A percentile compares a stretch with the other conserved stretches of the same genome.
These are phyloP conservation scores for Herpetospermum pedunculosum DNA, from an alignment of 306 rosid genomes.

Conservation along the genomic window DNA sequence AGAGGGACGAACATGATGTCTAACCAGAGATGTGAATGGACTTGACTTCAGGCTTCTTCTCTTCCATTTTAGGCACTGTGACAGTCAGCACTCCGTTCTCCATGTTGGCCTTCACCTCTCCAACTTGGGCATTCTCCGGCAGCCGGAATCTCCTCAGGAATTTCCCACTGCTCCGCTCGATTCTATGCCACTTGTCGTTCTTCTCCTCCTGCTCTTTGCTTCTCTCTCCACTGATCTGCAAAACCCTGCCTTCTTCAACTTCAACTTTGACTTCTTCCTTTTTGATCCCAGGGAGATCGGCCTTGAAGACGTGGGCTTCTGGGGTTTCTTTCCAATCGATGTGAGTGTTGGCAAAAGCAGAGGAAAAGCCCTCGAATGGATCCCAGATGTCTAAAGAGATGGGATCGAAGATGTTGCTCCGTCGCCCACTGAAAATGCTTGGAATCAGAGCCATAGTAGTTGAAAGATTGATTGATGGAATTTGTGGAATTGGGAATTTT, in stretches of 20 bases:
- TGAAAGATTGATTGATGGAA: no score
- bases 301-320: constrained; percentile 24
- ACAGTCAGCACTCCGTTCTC: constrained; percentile 24
- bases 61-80: constrained; percentile 17
- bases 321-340: constrained; percentile 31
- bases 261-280: constrained; percentile 27
- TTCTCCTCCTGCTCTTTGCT: constrained; percentile 18
- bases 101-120: constrained; percentile 17
- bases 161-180: constrained; percentile 27
- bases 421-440: constrained; percentile 13
- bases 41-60: constrained; percentile 14
- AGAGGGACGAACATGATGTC: no score
- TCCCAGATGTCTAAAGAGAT: constrained; percentile 22
- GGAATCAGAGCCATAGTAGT: constrained; percentile 11
- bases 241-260: constrained; percentile 17
- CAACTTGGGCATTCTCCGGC: constrained; percentile 19
- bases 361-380: constrained; percentile 11
- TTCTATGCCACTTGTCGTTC: constrained; percentile 26
- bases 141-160: constrained; percentile 23
- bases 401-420: constrained; percentile 22
- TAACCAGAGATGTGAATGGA: constrained; percentile 17
- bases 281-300: constrained; percentile 23
- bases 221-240: constrained; percentile 26
- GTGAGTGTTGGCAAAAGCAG: constrained; percentile 18
- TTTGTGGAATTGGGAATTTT: no score